Percentiles rank a stretch among this genome's conserved stretches.
phyloP scores from a whole-genome alignment of 129 eudicot genomes.

The Arctium minus region DNA sequence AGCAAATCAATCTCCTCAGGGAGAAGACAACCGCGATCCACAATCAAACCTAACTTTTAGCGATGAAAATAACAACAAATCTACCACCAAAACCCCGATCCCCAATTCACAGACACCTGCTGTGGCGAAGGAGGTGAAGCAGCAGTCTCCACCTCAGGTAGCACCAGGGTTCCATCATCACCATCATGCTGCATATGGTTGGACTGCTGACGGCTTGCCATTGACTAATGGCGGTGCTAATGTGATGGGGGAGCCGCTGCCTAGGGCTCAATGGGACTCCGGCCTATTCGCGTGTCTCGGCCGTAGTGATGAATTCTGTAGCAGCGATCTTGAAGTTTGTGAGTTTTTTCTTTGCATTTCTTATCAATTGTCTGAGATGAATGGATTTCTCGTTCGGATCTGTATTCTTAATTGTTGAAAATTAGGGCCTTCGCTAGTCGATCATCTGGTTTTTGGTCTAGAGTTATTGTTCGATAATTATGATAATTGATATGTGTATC shows the following conservation, averaged over 20 bases:
- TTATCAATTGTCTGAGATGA: neutral
- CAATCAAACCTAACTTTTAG: neutral
- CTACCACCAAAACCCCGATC: conserved; percentile 28
- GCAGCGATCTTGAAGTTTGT: conserved; percentile 99
- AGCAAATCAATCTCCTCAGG: conserved; percentile 25
- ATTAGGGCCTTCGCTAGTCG: conserved; percentile 5
- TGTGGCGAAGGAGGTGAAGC: conserved; percentile 21
- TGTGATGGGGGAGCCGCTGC: conserved; percentile 53
- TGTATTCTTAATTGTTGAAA: neutral
- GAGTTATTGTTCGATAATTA: neutral
- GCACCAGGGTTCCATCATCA: conserved; percentile 6
- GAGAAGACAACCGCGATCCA: conserved; percentile 13
- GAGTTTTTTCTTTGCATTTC: conserved; percentile 28
- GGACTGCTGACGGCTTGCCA: conserved; percentile 90
- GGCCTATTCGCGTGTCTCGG: conserved; percentile 73
- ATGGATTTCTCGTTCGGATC: neutral
- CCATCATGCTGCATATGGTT: conserved; percentile 35
- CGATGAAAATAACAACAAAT: conserved; percentile 21
- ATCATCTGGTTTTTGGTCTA: neutral
- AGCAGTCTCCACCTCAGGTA: conserved; percentile 18
- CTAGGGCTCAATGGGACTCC: conserved; percentile 67
- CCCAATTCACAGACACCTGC: conserved; percentile 22
- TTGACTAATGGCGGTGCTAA: conserved; percentile 32
- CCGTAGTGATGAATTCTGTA: conserved; percentile 69
- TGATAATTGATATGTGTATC: neutral